These are phyloP conservation scores for Musa schizocarpa DNA, from an alignment of 176 grass and related monocot genomes.

Conservation along the genomic window DNA sequence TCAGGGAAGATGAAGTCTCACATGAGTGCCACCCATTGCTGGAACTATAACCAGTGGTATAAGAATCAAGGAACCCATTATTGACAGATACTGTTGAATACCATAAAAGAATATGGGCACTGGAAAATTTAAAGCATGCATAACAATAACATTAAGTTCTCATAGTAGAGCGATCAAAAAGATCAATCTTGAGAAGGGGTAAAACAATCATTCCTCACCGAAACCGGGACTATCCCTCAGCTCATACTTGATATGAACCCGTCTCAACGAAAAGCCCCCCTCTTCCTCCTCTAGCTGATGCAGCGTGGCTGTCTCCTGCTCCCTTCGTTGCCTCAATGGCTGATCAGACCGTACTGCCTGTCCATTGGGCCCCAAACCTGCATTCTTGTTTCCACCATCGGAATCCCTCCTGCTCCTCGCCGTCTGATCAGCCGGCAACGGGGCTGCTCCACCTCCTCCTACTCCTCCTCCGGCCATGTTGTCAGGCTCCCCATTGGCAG, in stretches of 20 bases:
- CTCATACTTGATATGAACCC: constrained; percentile 66
- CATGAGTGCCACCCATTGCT: constrained; percentile 78
- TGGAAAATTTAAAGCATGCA: constrained; percentile 27
- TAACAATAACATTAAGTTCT: constrained; percentile 22
- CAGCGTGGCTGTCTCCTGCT: constrained; percentile 12
- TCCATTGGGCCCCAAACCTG: constrained; percentile 31
- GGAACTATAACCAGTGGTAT: constrained; percentile 78
- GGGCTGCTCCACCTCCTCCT: not conserved
- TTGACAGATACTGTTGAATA: constrained; percentile 91
- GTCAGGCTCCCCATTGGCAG: constrained; percentile 1
- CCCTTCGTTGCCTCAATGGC: constrained; percentile 9
- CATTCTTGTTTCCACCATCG: constrained; percentile 1
- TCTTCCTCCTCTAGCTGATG: constrained; percentile 50
- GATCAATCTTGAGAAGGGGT: not conserved
- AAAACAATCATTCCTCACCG: constrained; percentile 29
- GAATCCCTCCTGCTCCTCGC: constrained; percentile 50
- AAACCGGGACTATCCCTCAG: constrained; percentile 71
- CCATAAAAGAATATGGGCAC: constrained; percentile 62
- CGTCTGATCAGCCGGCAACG: constrained; percentile 8
- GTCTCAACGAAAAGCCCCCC: constrained; percentile 33
- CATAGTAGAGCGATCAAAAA: not conserved
- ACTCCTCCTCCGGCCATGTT: not conserved
- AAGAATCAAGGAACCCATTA: constrained; percentile 89
- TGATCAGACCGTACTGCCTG: constrained; percentile 16
- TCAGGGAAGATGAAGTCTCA: constrained; percentile 29